A percentile compares a stretch with the other conserved stretches of the same genome.
phyloP scores from a whole-genome alignment of 2,329 filamentous ascomycete genomes.

The Corinectria fuckeliana region DNA sequence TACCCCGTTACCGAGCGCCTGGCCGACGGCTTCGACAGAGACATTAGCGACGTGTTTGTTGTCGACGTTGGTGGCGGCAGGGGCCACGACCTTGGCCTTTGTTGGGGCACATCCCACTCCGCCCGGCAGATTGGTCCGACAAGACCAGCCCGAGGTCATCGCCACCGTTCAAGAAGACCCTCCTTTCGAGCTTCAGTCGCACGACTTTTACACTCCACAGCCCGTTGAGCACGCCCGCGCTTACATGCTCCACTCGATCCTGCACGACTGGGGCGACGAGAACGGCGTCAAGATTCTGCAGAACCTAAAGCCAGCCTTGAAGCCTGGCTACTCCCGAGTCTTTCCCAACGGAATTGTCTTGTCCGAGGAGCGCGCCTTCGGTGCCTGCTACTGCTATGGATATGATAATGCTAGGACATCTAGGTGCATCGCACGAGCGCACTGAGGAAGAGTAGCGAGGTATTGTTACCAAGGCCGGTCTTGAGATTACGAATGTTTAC shows the following conservation, averaged over 20 bases:
- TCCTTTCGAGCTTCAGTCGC: constrained; percentile 4
- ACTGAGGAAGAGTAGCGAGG: constrained; percentile 12
- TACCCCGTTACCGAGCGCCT: constrained; percentile 18
- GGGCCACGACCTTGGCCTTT: constrained; percentile 30
- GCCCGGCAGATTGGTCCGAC: constrained; percentile 18
- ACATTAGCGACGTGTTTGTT: constrained; percentile 15
- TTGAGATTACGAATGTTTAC: constrained; percentile 9
- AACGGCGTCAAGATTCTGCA: constrained; percentile 41
- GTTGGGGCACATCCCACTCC: background rate
- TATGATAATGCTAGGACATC: constrained; percentile 26
- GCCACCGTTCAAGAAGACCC: constrained; percentile 4
- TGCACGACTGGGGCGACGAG: constrained; percentile 48
- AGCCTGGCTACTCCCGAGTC: constrained; percentile 21
- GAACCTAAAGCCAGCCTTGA: constrained; percentile 40
- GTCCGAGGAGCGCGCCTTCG: constrained; percentile 15
- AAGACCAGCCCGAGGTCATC: constrained; percentile 31
- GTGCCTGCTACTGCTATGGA: constrained; percentile 19
- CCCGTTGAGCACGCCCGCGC: constrained; percentile 19
- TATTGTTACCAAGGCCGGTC: constrained; percentile 7
- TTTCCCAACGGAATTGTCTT: constrained; percentile 25
- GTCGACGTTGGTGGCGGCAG: constrained; percentile 28
- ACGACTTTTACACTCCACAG: constrained; percentile 25
- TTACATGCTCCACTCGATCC: constrained; percentile 39
- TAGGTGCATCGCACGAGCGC: constrained; percentile 18
- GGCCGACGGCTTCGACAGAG: background rate